Conservation (phyloP, 2,329 filamentous ascomycete genomes). For the Alternaria postmessia region DNA sequence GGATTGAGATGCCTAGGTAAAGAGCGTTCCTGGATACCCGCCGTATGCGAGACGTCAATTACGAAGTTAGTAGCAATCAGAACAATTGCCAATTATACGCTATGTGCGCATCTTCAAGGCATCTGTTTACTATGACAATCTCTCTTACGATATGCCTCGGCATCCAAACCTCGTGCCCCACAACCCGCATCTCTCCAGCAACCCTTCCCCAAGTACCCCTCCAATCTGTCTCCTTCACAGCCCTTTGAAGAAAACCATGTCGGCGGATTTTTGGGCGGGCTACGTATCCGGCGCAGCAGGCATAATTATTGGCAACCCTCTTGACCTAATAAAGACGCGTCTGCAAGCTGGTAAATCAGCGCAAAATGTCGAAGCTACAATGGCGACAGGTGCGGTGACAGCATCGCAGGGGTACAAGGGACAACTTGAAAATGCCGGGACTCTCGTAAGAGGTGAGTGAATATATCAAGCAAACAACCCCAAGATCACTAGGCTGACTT, state of each 20-base stretch:
- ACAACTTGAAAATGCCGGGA: slow-evolving; percentile 49
- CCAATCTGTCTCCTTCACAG: slow-evolving; percentile 10
- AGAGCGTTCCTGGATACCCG: not conserved
- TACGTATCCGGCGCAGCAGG: slow-evolving; percentile 86
- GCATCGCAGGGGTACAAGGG: slow-evolving; percentile 32
- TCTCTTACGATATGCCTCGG: not conserved
- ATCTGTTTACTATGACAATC: not conserved
- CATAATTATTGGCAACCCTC: slow-evolving; percentile 87
- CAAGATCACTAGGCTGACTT: slow-evolving; percentile 5
- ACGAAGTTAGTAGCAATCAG: not conserved
- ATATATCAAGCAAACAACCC: not conserved
- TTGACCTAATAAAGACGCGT: slow-evolving; percentile 81
- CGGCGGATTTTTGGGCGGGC: slow-evolving; percentile 91
- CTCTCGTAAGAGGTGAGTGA: slow-evolving; percentile 47
- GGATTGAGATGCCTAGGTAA: not conserved
- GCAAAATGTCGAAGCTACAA: slow-evolving; percentile 20
- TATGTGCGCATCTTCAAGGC: not conserved
- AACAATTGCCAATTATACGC: not conserved
- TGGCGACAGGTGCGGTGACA: slow-evolving; percentile 11
- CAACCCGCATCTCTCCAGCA: slow-evolving; percentile 7
- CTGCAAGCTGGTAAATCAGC: slow-evolving; percentile 69
- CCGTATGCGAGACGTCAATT: not conserved
- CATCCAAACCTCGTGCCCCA: slow-evolving; percentile 26
- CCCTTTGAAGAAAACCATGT: slow-evolving; percentile 62
- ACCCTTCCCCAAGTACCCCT: slow-evolving; percentile 19